These are phyloP conservation scores for Plasmodium chabaudi DNA, from an alignment of 169 alveolate species.

Conservation along the genomic window DNA sequence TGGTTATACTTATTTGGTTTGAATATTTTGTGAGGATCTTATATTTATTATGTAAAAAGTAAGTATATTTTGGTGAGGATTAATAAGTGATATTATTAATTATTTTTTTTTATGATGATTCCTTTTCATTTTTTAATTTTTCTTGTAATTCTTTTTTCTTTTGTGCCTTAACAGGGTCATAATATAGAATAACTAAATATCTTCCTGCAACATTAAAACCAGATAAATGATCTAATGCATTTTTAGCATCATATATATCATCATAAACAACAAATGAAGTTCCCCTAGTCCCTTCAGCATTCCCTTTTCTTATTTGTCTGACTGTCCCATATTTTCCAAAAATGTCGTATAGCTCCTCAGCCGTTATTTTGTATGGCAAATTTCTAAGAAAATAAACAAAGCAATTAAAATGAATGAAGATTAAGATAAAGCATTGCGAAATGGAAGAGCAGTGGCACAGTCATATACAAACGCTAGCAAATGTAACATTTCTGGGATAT, in stretches of 20 bases:
- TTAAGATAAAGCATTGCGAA: background rate
- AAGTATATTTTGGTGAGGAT: no score
- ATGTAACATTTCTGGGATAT: no score
- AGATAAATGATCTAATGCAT: slow-evolving; percentile 98
- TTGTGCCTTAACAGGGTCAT: slow-evolving; percentile 90
- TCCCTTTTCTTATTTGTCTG: slow-evolving; percentile 97
- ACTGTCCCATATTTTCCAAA: slow-evolving; percentile 99
- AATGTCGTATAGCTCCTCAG: slow-evolving; percentile 98
- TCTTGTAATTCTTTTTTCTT: slow-evolving; percentile 87
- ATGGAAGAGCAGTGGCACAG: background rate
- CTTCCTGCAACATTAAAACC: slow-evolving; percentile 99
- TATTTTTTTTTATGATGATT: slow-evolving; percentile 58
- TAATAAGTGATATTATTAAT: no score
- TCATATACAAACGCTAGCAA: background rate
- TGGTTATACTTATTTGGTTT: no score
- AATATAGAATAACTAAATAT: slow-evolving; percentile 90
- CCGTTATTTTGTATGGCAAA: slow-evolving; percentile 90
- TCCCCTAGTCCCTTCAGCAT: slow-evolving; percentile 93
- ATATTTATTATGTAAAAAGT: no score
- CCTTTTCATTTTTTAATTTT: slow-evolving; percentile 84
- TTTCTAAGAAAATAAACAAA: slow-evolving; percentile 77
- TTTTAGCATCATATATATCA: slow-evolving; percentile 98
- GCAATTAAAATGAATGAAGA: background rate
- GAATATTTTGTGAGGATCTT: no score
- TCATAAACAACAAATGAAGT: slow-evolving; percentile 98